Percentiles rank a stretch among this genome's conserved stretches.
Evolutionary conservation across 1,284 basidiomycete species (phyloP).

Genomic region (Cryptococcus neoformans): DNA sequence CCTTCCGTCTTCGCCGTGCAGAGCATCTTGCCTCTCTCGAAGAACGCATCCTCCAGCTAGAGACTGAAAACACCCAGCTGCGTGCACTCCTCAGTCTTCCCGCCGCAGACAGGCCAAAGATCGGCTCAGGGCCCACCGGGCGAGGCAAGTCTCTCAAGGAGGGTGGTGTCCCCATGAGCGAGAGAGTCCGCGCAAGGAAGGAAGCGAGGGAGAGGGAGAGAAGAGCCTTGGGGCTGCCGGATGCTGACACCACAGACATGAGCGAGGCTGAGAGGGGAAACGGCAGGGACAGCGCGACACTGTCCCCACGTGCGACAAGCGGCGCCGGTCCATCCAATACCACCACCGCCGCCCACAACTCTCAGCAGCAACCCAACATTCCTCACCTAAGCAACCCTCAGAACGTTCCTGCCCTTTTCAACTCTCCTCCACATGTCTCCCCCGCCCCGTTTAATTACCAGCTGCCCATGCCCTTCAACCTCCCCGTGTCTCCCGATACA

Average conservation of each 20-base stretch:
- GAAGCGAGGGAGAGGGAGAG: conserved; percentile 44
- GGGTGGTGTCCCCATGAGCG: conserved; percentile 50
- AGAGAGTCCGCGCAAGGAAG: conserved; percentile 47
- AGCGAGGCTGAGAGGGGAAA: conserved; percentile 6
- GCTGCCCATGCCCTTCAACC: conserved; percentile 40
- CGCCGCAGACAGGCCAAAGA: conserved; percentile 51
- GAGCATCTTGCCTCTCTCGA: conserved; percentile 83
- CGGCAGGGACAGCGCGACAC: conserved; percentile 10
- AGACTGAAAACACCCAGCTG: conserved; percentile 76
- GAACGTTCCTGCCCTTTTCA: neutral
- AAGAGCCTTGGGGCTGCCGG: conserved; percentile 27
- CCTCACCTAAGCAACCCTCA: conserved; percentile 5
- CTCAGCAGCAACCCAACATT: neutral
- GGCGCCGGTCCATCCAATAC: no score
- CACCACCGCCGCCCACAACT: neutral
- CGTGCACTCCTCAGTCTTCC: conserved; percentile 72
- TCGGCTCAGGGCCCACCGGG: conserved; percentile 50
- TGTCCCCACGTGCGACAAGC: neutral
- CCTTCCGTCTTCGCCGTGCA: conserved; percentile 83
- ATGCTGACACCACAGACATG: conserved; percentile 19
- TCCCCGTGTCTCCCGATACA: conserved; percentile 33
- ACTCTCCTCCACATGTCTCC: conserved; percentile 3
- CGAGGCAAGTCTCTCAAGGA: conserved; percentile 49
- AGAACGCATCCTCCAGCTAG: conserved; percentile 73
- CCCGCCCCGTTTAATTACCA: conserved; percentile 38